Conservation (phyloP, 1,139 yeast genomes). For the Kodamaea ohmeri region DNA sequence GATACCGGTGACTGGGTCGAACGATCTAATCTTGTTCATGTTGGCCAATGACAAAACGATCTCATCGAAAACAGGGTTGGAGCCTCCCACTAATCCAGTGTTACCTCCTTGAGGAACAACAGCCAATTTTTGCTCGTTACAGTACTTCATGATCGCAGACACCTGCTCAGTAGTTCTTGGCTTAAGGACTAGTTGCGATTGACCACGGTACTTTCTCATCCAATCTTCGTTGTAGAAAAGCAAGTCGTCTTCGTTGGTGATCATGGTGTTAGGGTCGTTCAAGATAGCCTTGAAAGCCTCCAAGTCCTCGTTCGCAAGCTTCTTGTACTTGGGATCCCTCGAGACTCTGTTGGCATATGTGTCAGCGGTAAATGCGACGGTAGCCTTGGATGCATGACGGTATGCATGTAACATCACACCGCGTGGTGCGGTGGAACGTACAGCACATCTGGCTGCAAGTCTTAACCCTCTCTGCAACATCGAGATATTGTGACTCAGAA, state of each 20-base stretch:
- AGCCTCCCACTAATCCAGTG: constrained; percentile 95
- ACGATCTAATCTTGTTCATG: constrained; percentile 76
- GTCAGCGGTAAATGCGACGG: constrained; percentile 61
- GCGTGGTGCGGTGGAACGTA: background rate
- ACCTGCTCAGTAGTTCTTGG: constrained; percentile 85
- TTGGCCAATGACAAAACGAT: constrained; percentile 67
- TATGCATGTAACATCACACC: background rate
- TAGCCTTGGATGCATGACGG: constrained; percentile 23
- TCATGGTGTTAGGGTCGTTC: constrained; percentile 39
- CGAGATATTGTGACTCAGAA: constrained; percentile 3
- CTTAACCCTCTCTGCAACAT: constrained; percentile 9
- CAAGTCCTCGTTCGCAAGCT: constrained; percentile 57
- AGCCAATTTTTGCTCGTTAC: constrained; percentile 76
- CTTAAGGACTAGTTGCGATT: constrained; percentile 74
- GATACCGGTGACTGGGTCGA: constrained; percentile 81
- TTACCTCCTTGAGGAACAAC: constrained; percentile 98
- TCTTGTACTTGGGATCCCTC: constrained; percentile 44
- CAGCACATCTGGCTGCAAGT: constrained; percentile 7
- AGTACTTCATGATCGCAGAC: constrained; percentile 70
- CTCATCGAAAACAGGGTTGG: constrained; percentile 91
- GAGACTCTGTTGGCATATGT: constrained; percentile 54
- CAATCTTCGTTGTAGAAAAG: constrained; percentile 84
- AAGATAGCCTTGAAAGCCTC: constrained; percentile 59
- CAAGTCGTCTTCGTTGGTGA: constrained; percentile 61
- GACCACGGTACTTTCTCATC: constrained; percentile 94